Conservation (phyloP, 2,329 filamentous ascomycete species). For the Colletotrichum destructivum region DNA sequence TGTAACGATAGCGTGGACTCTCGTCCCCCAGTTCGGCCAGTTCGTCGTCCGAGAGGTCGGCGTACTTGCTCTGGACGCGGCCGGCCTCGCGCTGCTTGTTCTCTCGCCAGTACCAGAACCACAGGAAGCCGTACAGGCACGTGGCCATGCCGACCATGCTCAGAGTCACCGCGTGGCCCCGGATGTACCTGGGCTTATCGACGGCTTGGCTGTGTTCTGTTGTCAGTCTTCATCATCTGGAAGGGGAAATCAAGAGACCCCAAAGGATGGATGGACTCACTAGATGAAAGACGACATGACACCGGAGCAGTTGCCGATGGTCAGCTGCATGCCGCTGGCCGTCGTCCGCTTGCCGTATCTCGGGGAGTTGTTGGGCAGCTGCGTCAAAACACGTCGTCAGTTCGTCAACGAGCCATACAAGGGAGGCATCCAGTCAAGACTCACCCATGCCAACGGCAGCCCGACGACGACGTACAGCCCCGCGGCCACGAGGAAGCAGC, state of each 20-base stretch:
- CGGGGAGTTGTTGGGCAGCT: slow-evolving; percentile 74
- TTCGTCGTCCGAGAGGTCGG: slow-evolving; percentile 61
- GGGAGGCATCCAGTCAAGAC: slow-evolving; percentile 25
- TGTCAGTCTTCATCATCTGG: background rate
- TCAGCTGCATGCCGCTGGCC: slow-evolving; percentile 79
- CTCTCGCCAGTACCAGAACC: slow-evolving; percentile 54
- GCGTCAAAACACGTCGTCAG: background rate
- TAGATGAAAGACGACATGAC: slow-evolving; percentile 56
- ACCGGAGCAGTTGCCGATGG: slow-evolving; percentile 78
- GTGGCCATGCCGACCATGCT: slow-evolving; percentile 43
- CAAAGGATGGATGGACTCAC: slow-evolving; percentile 5
- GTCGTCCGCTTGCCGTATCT: slow-evolving; percentile 84
- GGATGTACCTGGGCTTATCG: slow-evolving; percentile 71
- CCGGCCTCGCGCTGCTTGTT: slow-evolving; percentile 63
- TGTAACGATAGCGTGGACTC: slow-evolving; percentile 65
- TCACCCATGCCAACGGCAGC: slow-evolving; percentile 69
- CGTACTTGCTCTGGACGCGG: slow-evolving; percentile 55
- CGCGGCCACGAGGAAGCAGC: slow-evolving; percentile 81
- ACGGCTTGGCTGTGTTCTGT: slow-evolving; percentile 53
- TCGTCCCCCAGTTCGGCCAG: slow-evolving; percentile 67
- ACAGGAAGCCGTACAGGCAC: slow-evolving; percentile 54
- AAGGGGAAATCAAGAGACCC: too few relatives aligned
- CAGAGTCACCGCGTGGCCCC: slow-evolving; percentile 70
- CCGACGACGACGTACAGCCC: slow-evolving; percentile 77
- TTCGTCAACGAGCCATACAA: too few relatives aligned